These are phyloP conservation scores for Suillus placidus DNA, from an alignment of 768 basidiomycete species.

Conservation along the genomic window DNA sequence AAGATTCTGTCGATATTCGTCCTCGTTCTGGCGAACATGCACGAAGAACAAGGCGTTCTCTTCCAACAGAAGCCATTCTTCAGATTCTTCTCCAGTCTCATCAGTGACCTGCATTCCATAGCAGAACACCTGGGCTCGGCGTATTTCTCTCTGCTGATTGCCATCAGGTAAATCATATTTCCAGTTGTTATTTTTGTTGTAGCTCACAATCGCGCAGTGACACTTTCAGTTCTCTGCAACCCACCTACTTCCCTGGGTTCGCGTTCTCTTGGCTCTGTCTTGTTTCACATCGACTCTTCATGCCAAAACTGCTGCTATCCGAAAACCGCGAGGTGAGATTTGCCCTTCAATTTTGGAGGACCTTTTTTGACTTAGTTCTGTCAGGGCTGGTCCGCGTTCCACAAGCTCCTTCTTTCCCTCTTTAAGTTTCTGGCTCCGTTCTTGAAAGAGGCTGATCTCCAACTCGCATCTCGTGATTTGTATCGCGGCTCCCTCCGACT, in stretches of 20 bases:
- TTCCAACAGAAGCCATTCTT: constrained; percentile 99
- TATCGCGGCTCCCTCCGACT: constrained; percentile 91
- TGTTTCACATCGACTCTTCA: constrained; percentile 94
- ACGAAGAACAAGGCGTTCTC: constrained; percentile 87
- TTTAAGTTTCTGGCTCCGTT: constrained; percentile 96
- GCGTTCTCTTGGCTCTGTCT: constrained; percentile 98
- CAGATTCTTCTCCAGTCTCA: constrained; percentile 94
- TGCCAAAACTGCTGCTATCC: constrained; percentile 90
- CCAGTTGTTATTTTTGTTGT: neutral
- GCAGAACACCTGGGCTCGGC: constrained; percentile 85
- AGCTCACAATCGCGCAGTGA: constrained; percentile 55
- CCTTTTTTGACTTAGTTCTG: constrained; percentile 13
- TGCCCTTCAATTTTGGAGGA: constrained; percentile 1
- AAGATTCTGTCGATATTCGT: constrained; percentile 98
- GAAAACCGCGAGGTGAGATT: constrained; percentile 80
- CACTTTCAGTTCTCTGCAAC: constrained; percentile 93
- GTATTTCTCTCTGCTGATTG: constrained; percentile 86
- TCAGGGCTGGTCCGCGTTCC: constrained; percentile 94
- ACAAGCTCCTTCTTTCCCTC: constrained; percentile 88
- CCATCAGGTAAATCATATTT: constrained; percentile 67
- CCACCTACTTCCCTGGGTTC: constrained; percentile 96
- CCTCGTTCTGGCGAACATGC: constrained; percentile 90
- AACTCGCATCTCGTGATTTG: constrained; percentile 79
- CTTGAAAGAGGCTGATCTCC: constrained; percentile 79
- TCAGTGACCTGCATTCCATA: constrained; percentile 88